These are phyloP conservation scores for Microcyclosporella mali DNA, from an alignment of 2,329 filamentous ascomycete species.

Conservation along the genomic window DNA sequence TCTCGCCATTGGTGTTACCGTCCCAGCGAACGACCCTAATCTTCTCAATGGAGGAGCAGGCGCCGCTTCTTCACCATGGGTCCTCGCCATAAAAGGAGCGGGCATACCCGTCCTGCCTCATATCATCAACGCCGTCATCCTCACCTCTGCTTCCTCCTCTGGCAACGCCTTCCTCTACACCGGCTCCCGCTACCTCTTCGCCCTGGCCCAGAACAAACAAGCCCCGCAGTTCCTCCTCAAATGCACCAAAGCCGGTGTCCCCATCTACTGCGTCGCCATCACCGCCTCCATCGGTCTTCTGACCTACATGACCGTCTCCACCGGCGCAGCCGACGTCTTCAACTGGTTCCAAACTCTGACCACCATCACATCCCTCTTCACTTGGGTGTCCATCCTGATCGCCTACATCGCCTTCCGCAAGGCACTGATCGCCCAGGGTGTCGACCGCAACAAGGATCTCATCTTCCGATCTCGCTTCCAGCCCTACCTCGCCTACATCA, in stretches of 20 bases:
- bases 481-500: constrained; percentile 52
- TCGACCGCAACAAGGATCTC: constrained; percentile 32
- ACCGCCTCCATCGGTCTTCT: constrained; percentile 50
- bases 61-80: constrained; percentile 49
- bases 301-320: constrained; percentile 46
- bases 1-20: constrained; percentile 52
- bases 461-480: constrained; percentile 45
- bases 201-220: constrained; percentile 45
- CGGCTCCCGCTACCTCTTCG: constrained; percentile 48
- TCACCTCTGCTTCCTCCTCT: constrained; percentile 65
- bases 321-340: constrained; percentile 28
- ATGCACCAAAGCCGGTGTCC: constrained; percentile 42
- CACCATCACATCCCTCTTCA: constrained; percentile 31
- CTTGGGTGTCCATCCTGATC: constrained; percentile 27
- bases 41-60: constrained; percentile 44
- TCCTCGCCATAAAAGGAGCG: constrained; percentile 63
- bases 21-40: constrained; percentile 49
- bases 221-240: constrained; percentile 45
- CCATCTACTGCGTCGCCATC: constrained; percentile 34
- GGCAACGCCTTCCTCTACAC: constrained; percentile 60
- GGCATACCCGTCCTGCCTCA: constrained; percentile 61
- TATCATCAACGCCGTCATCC: constrained; percentile 70
- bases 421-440: constrained; percentile 26
- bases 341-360: constrained; percentile 33
- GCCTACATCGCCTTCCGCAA: constrained; percentile 27